phyloP scores from a whole-genome alignment of 768 basidiomycete genomes.

The Chiua virens region DNA sequence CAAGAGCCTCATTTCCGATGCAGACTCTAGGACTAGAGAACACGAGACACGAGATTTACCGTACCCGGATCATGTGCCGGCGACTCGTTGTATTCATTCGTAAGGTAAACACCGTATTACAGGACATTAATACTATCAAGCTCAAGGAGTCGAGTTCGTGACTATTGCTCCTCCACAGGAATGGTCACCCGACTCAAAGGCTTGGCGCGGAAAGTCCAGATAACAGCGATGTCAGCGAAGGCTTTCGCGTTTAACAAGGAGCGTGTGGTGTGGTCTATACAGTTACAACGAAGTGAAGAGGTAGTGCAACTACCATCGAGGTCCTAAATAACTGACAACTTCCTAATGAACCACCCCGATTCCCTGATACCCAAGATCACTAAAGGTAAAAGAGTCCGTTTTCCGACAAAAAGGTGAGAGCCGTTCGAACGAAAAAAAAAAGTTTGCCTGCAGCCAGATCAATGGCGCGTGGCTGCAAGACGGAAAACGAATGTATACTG shows the following conservation, averaged over 20 bases:
- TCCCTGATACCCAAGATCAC: conserved; percentile 4
- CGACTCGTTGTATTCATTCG: too few species aligned
- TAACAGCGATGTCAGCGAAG: too few species aligned
- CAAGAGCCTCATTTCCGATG: too few species aligned
- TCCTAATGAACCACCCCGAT: conserved; percentile 4
- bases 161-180: too few species aligned
- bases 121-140: too few species aligned
- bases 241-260: conserved; percentile 14
- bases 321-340: conserved; percentile 4
- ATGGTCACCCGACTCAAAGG: too few species aligned
- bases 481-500: background rate
- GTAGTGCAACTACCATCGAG: conserved; percentile 3
- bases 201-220: too few species aligned
- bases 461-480: conserved; percentile 7
- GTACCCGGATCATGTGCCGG: too few species aligned
- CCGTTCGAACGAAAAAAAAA: conserved; percentile 24
- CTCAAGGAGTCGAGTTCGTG: too few species aligned
- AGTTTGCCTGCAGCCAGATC: conserved; percentile 2
- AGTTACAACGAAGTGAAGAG: background rate
- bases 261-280: conserved; percentile 7
- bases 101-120: too few species aligned
- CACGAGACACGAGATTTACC: too few species aligned
- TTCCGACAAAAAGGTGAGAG: conserved; percentile 9
- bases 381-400: conserved; percentile 11
- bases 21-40: too few species aligned